Conservation (phyloP, 495 filamentous ascomycete species). For the Venustampulla echinocandica region DNA sequence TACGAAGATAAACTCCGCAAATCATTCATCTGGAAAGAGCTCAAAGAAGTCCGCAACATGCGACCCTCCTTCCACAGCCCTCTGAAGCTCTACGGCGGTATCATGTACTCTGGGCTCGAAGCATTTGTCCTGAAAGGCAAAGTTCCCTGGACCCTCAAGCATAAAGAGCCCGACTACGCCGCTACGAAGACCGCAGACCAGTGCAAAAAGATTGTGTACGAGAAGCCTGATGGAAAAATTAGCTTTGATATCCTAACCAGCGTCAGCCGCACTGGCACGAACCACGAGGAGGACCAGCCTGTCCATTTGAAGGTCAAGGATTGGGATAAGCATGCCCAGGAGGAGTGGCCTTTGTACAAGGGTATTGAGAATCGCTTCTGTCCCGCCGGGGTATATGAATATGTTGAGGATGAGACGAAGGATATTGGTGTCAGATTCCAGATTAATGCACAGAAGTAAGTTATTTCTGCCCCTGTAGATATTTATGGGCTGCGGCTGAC, state of each 20-base stretch:
- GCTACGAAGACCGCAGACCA: constrained; percentile 75
- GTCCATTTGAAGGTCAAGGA: constrained; percentile 91
- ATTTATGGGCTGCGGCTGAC: constrained; percentile 23
- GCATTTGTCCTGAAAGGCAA: constrained; percentile 79
- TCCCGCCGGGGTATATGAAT: constrained; percentile 98
- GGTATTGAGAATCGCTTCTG: constrained; percentile 98
- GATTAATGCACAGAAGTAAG: constrained; percentile 96
- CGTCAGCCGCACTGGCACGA: constrained; percentile 90
- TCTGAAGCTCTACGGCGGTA: constrained; percentile 76
- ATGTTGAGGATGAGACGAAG: constrained; percentile 83
- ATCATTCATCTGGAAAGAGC: constrained; percentile 85
- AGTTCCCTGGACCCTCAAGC: constrained; percentile 88
- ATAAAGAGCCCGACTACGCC: constrained; percentile 61
- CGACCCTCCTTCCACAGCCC: constrained; percentile 84
- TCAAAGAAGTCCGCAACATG: constrained; percentile 96
- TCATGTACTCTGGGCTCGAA: constrained; percentile 89
- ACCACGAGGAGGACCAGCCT: constrained; percentile 98
- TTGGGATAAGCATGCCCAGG: constrained; percentile 79
- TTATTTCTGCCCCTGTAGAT: constrained; percentile 23
- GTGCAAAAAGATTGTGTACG: constrained; percentile 86
- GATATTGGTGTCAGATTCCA: constrained; percentile 84
- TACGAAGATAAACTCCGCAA: constrained; percentile 88
- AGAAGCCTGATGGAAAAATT: constrained; percentile 90
- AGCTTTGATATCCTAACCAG: constrained; percentile 93
- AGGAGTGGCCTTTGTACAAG: constrained; percentile 80